A percentile compares a stretch with the other conserved stretches of the same genome.
Conservation (phyloP, 257 asterid genomes). For the Gentiana straminea region DNA sequence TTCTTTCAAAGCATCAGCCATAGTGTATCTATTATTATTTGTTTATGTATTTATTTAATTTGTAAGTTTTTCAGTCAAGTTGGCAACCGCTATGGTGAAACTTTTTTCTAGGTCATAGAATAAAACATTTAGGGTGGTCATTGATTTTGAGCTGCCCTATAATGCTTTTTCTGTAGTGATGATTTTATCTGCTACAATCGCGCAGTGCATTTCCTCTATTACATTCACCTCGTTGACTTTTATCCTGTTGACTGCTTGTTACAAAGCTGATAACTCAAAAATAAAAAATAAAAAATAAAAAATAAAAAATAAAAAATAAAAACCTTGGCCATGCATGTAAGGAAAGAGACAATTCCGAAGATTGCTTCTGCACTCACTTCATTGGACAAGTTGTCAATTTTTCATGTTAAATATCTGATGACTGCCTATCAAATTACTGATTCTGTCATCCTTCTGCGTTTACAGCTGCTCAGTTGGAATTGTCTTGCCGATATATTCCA, state of each 20-base stretch:
- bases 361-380: background rate
- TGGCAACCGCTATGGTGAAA: no score
- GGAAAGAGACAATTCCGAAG: background rate
- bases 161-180: background rate
- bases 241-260: background rate
- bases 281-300: background rate
- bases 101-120: no score
- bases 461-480: slow-evolving; percentile 84
- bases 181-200: background rate
- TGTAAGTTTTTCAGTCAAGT: no score
- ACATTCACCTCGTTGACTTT: background rate
- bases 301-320: background rate
- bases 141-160: no score
- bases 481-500: slow-evolving; percentile 85
- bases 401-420: background rate
- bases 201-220: background rate
- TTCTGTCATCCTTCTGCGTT: slow-evolving; percentile 14
- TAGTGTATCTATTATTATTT: background rate
- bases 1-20: background rate
- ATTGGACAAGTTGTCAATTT: no score
- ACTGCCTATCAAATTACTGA: slow-evolving; percentile 7
- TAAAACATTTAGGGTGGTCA: no score
- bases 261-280: background rate
- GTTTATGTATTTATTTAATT: no score
- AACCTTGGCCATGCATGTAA: background rate